These are phyloP conservation scores for Xylariaceae sp. DNA, from an alignment of 2,329 filamentous ascomycete species.

Conservation along the genomic window DNA sequence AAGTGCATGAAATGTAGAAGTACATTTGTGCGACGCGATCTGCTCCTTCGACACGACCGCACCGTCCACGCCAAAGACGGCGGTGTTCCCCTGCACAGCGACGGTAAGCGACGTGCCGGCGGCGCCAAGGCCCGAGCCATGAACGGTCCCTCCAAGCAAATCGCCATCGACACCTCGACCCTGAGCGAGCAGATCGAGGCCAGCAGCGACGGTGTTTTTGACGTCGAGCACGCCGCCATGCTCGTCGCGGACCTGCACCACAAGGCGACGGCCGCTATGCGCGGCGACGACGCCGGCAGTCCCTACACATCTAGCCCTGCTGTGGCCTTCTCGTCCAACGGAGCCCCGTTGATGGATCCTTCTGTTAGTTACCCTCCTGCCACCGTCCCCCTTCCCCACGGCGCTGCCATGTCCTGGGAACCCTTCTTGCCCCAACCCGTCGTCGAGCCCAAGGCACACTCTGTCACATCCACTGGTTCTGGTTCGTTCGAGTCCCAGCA, in stretches of 20 bases:
- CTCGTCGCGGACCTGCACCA: constrained; percentile 97
- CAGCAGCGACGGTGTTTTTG: constrained; percentile 84
- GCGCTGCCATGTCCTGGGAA: constrained; percentile 72
- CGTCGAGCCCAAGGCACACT: constrained; percentile 70
- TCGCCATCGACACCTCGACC: constrained; percentile 78
- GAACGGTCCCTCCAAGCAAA: constrained; percentile 67
- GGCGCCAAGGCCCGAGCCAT: constrained; percentile 59
- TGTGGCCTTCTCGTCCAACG: constrained; percentile 70
- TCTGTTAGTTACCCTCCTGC: constrained; percentile 73
- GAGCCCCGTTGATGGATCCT: constrained; percentile 70
- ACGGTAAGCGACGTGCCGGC: constrained; percentile 79
- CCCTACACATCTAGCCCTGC: constrained; percentile 55
- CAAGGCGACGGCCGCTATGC: constrained; percentile 75
- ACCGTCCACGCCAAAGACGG: constrained; percentile 99
- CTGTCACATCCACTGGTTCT: constrained; percentile 62
- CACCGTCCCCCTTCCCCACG: constrained; percentile 71
- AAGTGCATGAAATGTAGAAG: constrained; percentile 98
- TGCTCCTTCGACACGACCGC: constrained; percentile 93
- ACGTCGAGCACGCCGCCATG: constrained; percentile 97
- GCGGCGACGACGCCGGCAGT: constrained; percentile 44
- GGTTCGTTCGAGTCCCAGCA: constrained; percentile 66
- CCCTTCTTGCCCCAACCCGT: constrained; percentile 71
- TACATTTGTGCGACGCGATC: constrained; percentile 95
- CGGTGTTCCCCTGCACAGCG: constrained; percentile 87
- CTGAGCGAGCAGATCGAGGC: constrained; percentile 85